A percentile compares a stretch with the other conserved stretches of the same genome.
Evolutionary conservation across 2,329 filamentous ascomycete genomes (phyloP).

Genomic region (Xylariales sp.): DNA sequence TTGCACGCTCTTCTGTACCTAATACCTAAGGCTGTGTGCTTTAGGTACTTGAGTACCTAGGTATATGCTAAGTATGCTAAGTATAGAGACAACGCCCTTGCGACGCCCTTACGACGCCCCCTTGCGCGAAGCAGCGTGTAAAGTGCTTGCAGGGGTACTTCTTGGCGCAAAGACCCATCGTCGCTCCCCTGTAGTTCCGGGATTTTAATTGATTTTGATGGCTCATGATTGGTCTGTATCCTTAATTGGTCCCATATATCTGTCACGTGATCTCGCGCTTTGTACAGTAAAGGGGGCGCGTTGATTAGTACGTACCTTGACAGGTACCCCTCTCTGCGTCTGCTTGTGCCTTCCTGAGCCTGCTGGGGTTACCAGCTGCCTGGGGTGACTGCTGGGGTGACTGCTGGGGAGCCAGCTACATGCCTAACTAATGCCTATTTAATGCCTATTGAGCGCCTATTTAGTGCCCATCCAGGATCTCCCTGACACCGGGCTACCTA

Average conservation of each 20-base stretch:
- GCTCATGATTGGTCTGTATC: constrained; percentile 20
- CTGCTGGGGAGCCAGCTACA: neutral
- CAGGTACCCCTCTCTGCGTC: constrained; percentile 21
- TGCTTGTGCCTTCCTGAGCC: neutral
- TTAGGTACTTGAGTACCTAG: too few species aligned
- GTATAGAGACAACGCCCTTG: neutral
- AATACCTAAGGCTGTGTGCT: too few species aligned
- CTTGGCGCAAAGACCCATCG: constrained; percentile 3
- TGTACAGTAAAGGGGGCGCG: constrained; percentile 17
- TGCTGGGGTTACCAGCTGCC: neutral
- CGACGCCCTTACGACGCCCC: neutral
- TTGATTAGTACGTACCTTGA: constrained; percentile 21
- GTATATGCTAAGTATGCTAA: neutral
- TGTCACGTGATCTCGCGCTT: constrained; percentile 39
- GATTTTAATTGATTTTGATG: constrained; percentile 22
- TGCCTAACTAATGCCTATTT: neutral
- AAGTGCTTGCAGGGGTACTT: constrained; percentile 35
- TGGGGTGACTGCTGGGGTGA: too few species aligned
- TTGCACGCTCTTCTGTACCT: too few species aligned
- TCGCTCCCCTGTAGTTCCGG: neutral
- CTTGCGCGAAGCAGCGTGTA: constrained; percentile 17
- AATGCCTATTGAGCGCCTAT: neutral
- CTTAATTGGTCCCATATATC: neutral
- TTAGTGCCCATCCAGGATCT: neutral
- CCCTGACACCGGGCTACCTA: neutral